phyloP scores from a whole-genome alignment of 441 rosid species.

The Gossypium davidsonii region DNA sequence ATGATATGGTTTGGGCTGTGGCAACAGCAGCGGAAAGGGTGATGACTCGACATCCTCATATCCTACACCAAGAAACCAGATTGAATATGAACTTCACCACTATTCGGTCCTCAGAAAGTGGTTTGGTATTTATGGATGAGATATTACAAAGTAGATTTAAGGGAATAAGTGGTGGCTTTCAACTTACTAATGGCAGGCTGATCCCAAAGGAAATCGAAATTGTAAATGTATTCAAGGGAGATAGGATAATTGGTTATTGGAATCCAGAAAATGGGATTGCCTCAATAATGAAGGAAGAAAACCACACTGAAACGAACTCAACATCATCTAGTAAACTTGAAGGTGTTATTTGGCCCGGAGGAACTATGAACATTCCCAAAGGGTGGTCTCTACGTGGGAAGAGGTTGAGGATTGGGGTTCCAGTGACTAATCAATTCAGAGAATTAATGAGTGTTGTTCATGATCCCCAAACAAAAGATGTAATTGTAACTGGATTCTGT shows the following conservation, averaged over 20 bases:
- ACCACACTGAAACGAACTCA: neutral
- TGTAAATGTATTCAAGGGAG: slow-evolving; percentile 25
- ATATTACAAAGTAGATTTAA: slow-evolving; percentile 18
- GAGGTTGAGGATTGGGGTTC: slow-evolving; percentile 6
- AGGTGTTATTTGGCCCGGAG: slow-evolving; percentile 6
- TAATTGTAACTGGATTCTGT: slow-evolving; percentile 25
- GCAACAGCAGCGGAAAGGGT: slow-evolving; percentile 33
- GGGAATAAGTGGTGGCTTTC: slow-evolving; percentile 34
- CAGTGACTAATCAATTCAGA: neutral
- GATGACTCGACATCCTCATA: neutral
- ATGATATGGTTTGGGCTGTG: slow-evolving; percentile 32
- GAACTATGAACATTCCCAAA: neutral
- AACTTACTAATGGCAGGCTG: slow-evolving; percentile 17
- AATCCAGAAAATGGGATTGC: neutral
- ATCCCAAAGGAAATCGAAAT: slow-evolving; percentile 26
- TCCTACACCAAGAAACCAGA: neutral
- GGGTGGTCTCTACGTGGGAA: neutral
- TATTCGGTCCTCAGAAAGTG: slow-evolving; percentile 6
- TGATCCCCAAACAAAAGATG: slow-evolving; percentile 17
- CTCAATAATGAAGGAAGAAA: neutral
- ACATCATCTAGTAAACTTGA: neutral
- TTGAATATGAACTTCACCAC: slow-evolving; percentile 5
- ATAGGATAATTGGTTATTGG: slow-evolving; percentile 1
- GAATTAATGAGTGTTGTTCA: slow-evolving; percentile 21
- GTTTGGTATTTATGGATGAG: slow-evolving; percentile 19